Conservation (phyloP, 164 flowering plant species). For the Piper betle region DNA sequence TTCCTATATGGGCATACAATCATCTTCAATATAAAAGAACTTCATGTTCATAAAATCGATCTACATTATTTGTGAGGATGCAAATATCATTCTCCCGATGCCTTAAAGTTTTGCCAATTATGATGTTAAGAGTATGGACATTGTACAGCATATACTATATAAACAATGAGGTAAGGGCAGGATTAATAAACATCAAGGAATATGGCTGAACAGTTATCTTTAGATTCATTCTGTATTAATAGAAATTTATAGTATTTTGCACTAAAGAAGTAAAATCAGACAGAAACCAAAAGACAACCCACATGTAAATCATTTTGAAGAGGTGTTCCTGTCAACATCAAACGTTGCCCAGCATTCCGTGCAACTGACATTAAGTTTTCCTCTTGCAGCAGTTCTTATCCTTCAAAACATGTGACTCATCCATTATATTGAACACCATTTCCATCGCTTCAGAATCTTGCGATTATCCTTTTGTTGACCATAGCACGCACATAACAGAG, state of each 20-base stretch:
- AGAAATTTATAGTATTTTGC: background rate
- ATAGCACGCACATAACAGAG: constrained; percentile 14
- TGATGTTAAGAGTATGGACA: too few species aligned
- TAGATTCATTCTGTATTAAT: background rate
- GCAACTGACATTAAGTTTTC: constrained; percentile 93
- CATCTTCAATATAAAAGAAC: background rate
- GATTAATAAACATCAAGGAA: too few species aligned
- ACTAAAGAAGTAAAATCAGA: background rate
- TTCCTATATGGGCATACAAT: constrained; percentile 43
- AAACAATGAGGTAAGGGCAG: too few species aligned
- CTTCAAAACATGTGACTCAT: constrained; percentile 97
- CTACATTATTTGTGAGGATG: too few species aligned
- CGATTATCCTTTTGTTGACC: constrained; percentile 96
- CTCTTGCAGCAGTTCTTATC: constrained; percentile 88
- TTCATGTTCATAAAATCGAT: too few species aligned
- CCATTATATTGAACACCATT: constrained; percentile 93
- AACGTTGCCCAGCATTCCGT: constrained; percentile 75
- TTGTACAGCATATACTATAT: too few species aligned
- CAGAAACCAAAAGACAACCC: constrained; percentile 12
- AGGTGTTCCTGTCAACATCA: constrained; percentile 96
- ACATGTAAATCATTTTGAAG: constrained; percentile 96
- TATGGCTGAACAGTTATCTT: too few species aligned
- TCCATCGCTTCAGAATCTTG: constrained; percentile 68
- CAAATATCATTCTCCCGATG: too few species aligned
- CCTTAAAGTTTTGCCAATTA: too few species aligned